phyloP scores from a whole-genome alignment of 2,329 filamentous ascomycete genomes.

The Clarireedia paspali region DNA sequence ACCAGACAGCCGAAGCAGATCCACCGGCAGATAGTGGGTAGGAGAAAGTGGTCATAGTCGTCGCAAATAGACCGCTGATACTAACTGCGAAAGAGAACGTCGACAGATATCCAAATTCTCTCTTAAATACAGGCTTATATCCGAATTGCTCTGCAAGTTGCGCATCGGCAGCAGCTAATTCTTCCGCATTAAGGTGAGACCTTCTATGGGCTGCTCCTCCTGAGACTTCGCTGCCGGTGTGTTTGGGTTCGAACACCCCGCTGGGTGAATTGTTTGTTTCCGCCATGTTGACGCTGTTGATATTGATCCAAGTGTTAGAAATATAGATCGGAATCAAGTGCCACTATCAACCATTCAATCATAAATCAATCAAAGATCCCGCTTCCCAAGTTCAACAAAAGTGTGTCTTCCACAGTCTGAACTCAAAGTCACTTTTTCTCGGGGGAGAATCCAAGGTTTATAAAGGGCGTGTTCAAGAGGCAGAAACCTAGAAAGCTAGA shows the following conservation, averaged over 20 bases:
- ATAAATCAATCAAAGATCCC: not conserved
- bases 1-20: slow-evolving; percentile 47
- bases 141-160: slow-evolving; percentile 27
- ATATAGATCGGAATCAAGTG: no score
- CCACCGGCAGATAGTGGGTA: slow-evolving; percentile 47
- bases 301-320: not conserved
- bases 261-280: not conserved
- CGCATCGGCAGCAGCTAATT: slow-evolving; percentile 26
- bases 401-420: not conserved
- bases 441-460: not conserved
- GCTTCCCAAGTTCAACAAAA: not conserved
- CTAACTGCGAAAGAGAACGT: slow-evolving; percentile 54
- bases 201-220: not conserved
- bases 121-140: slow-evolving; percentile 44
- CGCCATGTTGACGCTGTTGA: slow-evolving; percentile 2
- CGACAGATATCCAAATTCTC: slow-evolving; percentile 50
- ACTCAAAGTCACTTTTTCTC: not conserved
- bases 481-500: not conserved
- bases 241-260: not conserved
- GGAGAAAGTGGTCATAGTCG: slow-evolving; percentile 46
- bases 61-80: slow-evolving; percentile 48
- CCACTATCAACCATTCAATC: not conserved
- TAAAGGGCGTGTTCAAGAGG: not conserved
- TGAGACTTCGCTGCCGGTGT: not conserved
- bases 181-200: slow-evolving; percentile 11